phyloP scores from a whole-genome alignment of 2,329 filamentous ascomycete genomes.

The Colletotrichum euphorbiae region DNA sequence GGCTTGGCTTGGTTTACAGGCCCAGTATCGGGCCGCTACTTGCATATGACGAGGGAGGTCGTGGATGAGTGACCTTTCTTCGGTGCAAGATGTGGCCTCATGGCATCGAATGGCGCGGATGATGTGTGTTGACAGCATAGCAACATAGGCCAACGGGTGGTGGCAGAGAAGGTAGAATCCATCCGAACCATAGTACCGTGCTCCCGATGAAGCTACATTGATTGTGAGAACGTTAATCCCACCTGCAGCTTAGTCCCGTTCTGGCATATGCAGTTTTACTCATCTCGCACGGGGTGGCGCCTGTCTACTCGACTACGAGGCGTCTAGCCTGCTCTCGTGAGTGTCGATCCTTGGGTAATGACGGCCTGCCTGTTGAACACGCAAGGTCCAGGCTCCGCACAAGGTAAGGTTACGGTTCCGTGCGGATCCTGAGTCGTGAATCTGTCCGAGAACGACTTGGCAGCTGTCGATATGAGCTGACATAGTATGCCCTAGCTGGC shows the following conservation, averaged over 20 bases:
- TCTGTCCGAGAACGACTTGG: neutral
- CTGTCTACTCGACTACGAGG: neutral
- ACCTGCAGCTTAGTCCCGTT: neutral
- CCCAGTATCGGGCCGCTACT: neutral
- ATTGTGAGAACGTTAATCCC: constrained; percentile 13
- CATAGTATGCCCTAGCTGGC: neutral
- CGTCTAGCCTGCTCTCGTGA: neutral
- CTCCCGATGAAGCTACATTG: neutral
- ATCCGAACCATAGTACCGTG: constrained; percentile 2
- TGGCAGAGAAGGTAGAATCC: constrained; percentile 9
- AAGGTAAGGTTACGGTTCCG: neutral
- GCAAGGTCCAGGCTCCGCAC: neutral
- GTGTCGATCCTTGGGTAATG: neutral
- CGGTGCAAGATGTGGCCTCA: neutral
- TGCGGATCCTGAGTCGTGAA: neutral
- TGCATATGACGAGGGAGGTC: constrained; percentile 23
- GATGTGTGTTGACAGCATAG: neutral
- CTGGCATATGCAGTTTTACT: neutral
- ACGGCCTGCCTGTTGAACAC: neutral
- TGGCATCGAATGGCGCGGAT: neutral
- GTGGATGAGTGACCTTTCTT: constrained; percentile 2
- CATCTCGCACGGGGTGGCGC: constrained; percentile 19
- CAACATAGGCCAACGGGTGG: neutral
- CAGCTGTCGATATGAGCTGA: neutral
- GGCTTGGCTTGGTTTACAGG: constrained; percentile 19